Base-by-base conservation (phyloP, 768 basidiomycete genomes). In the Baorangia bicolor region DNA sequence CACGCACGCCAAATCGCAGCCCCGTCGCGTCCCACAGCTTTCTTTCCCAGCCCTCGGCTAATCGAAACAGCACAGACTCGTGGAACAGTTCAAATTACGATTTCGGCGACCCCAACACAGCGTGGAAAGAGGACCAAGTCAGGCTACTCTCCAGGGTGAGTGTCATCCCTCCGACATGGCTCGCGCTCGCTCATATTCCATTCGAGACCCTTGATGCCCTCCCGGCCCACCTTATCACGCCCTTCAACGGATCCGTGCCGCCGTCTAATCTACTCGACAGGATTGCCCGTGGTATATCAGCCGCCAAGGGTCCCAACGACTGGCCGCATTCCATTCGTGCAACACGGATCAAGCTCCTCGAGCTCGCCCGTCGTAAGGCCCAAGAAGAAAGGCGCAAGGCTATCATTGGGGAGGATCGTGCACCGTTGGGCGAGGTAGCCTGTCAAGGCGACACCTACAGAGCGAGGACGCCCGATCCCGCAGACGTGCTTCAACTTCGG, bases 241-340 rank as follows among this genome's bases (percentile, higher is more conserved):
- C 91, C 51, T 93, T 91, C 78, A 86, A 88, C 60, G 91, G 92
- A 30, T 80, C 85, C 42, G 82, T 93, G 20, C 92, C 92, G 1
- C 91, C 91, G 31, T 85, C 88, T 14, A 93, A 93, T 69, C 81
- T 93, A 21, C 84, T 94, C 56, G 90, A 94, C 71, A 91, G 90
- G 75, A 85, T 94, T 60, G 89, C 92, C 12, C 84, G 88, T 14
- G 85, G 89, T 49, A 83, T 94, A 57, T 74, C 81, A 10, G 77
- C 87, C 28, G 86, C 87, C 48, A 92, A 92, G 66, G 90, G 87
- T 6, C 81, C 87, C 14, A 70, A 76, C 31, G 89, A 89, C 53
- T 94, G 91, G 92, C 87, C 88, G 1, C 89, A 93, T 64, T 90
- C 91, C 23, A 65, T 89, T 45, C 87, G 88, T 51, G 84, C 88